Conservation (phyloP, 495 filamentous ascomycete genomes). For the Lentithecium fluviatile region DNA sequence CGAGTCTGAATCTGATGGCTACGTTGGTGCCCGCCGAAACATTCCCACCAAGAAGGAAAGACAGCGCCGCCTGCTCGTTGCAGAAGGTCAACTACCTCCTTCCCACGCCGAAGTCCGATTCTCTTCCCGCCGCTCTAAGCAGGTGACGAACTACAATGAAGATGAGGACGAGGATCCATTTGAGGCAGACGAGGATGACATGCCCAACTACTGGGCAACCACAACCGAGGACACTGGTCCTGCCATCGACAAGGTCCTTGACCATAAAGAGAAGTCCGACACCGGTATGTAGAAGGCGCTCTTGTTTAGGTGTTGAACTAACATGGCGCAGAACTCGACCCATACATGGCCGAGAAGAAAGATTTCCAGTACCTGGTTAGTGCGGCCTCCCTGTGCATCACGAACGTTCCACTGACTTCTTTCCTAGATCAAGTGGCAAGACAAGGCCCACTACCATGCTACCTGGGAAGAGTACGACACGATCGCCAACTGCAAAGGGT, state of each 20-base stretch:
- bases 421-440: constrained; percentile 87
- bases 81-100: constrained; percentile 56
- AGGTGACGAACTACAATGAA: constrained; percentile 83
- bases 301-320: not conserved
- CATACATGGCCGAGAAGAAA: constrained; percentile 53
- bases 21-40: constrained; percentile 69
- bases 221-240: constrained; percentile 62
- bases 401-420: constrained; percentile 10
- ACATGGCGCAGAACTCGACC: constrained; percentile 23
- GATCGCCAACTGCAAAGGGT: constrained; percentile 67
- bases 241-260: constrained; percentile 85
- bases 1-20: constrained; percentile 68
- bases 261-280: constrained; percentile 75
- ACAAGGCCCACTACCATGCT: constrained; percentile 88
- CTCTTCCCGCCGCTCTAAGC: constrained; percentile 82
- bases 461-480: constrained; percentile 83
- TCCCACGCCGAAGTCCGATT: constrained; percentile 76
- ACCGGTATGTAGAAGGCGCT: constrained; percentile 45
- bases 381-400: not conserved
- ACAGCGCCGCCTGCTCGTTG: constrained; percentile 61
- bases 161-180: constrained; percentile 59
- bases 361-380: constrained; percentile 82
- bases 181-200: constrained; percentile 50
- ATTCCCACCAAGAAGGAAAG: constrained; percentile 67
- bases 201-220: constrained; percentile 37